These are phyloP conservation scores for Coelastrella sp. DNA, from an alignment of 139 green algal species.

Conservation along the genomic window DNA sequence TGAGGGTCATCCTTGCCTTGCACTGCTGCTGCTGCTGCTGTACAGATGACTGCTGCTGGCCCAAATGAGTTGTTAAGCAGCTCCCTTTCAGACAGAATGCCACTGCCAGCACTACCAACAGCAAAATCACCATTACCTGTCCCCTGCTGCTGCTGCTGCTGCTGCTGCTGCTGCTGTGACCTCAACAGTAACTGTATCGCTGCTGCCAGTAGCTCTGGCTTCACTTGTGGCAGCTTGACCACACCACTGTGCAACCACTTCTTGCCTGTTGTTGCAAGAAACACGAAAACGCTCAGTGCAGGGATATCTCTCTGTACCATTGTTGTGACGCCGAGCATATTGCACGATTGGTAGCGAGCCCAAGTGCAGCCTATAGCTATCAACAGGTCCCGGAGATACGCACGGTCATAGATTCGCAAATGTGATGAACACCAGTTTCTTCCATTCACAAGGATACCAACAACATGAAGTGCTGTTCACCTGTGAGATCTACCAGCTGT, in stretches of 20 bases:
- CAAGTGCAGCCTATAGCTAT: no score
- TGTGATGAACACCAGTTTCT: not conserved
- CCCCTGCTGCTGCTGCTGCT: constrained; percentile 49
- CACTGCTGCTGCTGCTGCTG: not conserved
- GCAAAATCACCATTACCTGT: constrained; percentile 7
- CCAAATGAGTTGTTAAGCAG: constrained; percentile 52
- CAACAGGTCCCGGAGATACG: no score
- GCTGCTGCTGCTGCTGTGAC: constrained; percentile 14
- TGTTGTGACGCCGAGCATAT: no score
- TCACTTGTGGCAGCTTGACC: constrained; percentile 62
- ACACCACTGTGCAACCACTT: constrained; percentile 75
- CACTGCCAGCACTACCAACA: constrained; percentile 22
- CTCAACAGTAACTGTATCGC: constrained; percentile 53
- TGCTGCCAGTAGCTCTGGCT: constrained; percentile 53
- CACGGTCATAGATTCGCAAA: no score
- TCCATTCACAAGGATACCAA: not conserved
- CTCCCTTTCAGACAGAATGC: constrained; percentile 45
- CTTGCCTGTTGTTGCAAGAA: constrained; percentile 58
- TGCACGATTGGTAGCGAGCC: no score
- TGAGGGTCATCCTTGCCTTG: no score
- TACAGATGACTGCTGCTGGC: constrained; percentile 30
- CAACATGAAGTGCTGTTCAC: not conserved
- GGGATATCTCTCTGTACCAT: no score
- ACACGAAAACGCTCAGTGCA: no score
- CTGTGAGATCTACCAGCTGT: constrained; percentile 66